Base-by-base conservation (phyloP, 2,329 filamentous ascomycete species). In the Aspergillus sp. region DNA sequence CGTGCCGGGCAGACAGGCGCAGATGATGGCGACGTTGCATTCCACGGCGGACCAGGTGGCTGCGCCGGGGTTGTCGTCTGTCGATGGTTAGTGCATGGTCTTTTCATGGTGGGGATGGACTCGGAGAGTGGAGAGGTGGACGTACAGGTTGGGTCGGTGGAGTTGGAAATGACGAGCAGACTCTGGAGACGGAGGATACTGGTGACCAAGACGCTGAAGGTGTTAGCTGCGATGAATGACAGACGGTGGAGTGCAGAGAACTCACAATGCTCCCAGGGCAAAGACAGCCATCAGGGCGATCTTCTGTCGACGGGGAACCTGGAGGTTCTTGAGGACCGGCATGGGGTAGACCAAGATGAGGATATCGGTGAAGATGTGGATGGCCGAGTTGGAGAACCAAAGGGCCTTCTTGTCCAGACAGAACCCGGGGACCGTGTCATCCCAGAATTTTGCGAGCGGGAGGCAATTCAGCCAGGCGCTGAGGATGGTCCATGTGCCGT, bases 11-110 rank as follows among this genome's bases (percentile, higher is more conserved):
- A 75, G 68, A 38, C 65, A 72, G 48, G 70, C 71, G 58, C 71
- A 74, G 38, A 76, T 70, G 29, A 76, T 74, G 17, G 68, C 72
- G 47, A 73, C 63, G 41, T 75, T 74, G 55, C 71, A 68, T 63
- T 76, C 73, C 34, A 74, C 64, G 13, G 71, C 65, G 9, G 72
- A 74, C 73, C 73, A 76, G 45, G 72, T 71, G 56, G 77, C 76
- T 31, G 75, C 71, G 16, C 64, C 64, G 29, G 69, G 55, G 40
- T 69, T 69, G 50, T 69, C 64, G 23, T 64, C 67, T 69, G n/a
- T 42, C 50, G 21, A 1, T 38, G 34, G 34, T 13, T 16, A 45
- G 52, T 11, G 40, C 50, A 34, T 20, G 4, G 40, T 17, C 5
- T 29, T 19, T 2, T 2, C 41, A 11, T 14, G 2, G 9, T 10